These are phyloP conservation scores for Akanthomyces muscarius DNA, from an alignment of 2,329 filamentous ascomycete genomes.

Conservation along the genomic window DNA sequence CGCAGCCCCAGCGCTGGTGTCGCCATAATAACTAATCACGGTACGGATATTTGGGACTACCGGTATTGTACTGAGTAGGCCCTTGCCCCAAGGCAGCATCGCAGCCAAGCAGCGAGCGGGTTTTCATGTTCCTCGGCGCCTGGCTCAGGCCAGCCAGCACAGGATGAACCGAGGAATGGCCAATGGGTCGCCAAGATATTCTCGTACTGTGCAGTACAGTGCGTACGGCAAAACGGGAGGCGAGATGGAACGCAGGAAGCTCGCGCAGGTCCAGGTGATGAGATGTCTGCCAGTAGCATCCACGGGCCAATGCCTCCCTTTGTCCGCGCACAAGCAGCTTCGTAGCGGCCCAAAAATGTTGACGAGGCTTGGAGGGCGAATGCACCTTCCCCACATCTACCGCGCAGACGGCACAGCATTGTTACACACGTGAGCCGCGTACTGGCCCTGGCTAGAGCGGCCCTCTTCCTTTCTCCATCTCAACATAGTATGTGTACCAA, in stretches of 20 bases:
- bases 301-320: neutral
- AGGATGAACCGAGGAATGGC: neutral
- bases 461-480: neutral
- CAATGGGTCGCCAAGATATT: neutral
- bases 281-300: neutral
- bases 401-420: constrained; percentile 4
- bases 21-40: constrained; percentile 15
- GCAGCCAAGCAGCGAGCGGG: neutral
- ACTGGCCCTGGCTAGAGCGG: neutral
- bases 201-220: neutral
- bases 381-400: constrained; percentile 1
- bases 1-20: neutral
- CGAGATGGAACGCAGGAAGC: neutral
- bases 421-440: neutral
- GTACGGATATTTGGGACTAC: neutral
- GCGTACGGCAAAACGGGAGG: too few species aligned
- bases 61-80: too few species aligned
- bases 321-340: too few species aligned
- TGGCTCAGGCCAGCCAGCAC: constrained; percentile 2
- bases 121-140: neutral
- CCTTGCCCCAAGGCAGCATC: neutral
- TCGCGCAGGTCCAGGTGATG: neutral
- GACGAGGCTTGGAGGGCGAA: neutral
- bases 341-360: neutral
- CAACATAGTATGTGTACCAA: neutral